Conservation (phyloP, 2,329 filamentous ascomycete species). For the Didymella sp. region DNA sequence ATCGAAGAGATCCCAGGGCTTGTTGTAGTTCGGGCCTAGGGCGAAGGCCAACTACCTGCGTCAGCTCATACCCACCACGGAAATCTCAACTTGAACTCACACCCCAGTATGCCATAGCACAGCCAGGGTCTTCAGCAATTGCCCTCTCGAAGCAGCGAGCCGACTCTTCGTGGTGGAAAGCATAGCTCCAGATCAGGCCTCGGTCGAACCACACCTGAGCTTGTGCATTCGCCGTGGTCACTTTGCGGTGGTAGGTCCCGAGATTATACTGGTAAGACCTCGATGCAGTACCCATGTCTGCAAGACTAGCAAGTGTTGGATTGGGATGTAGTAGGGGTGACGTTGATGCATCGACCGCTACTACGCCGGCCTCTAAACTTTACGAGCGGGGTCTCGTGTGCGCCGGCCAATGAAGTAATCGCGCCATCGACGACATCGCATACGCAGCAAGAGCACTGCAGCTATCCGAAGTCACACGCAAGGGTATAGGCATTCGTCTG, state of each 20-base stretch:
- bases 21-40: constrained; percentile 79
- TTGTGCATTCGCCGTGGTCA: constrained; percentile 60
- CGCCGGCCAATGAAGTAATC: constrained; percentile 14
- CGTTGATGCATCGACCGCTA: not conserved
- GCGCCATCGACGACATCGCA: constrained; percentile 6
- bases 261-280: constrained; percentile 59
- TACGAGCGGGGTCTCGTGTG: constrained; percentile 16
- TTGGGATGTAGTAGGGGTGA: not conserved
- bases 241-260: constrained; percentile 62
- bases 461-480: not conserved
- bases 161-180: constrained; percentile 78
- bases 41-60: constrained; percentile 63
- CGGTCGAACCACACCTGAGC: constrained; percentile 74
- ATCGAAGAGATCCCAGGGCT: constrained; percentile 77
- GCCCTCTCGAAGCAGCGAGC: constrained; percentile 68
- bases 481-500: not conserved
- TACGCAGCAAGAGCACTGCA: not conserved
- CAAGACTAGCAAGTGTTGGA: not conserved
- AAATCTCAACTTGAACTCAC: constrained; percentile 23
- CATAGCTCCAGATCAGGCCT: constrained; percentile 76
- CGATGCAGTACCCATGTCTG: constrained; percentile 12
- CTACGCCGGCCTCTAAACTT: not conserved
- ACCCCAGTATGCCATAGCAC: constrained; percentile 73
- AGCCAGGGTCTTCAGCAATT: constrained; percentile 61
- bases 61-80: constrained; percentile 41